Evolutionary conservation across 2,329 filamentous ascomycete species (phyloP), one percentile per base, ranked within the genome.

Genomic region (Tolypocladium ophioglossoides): DNA sequence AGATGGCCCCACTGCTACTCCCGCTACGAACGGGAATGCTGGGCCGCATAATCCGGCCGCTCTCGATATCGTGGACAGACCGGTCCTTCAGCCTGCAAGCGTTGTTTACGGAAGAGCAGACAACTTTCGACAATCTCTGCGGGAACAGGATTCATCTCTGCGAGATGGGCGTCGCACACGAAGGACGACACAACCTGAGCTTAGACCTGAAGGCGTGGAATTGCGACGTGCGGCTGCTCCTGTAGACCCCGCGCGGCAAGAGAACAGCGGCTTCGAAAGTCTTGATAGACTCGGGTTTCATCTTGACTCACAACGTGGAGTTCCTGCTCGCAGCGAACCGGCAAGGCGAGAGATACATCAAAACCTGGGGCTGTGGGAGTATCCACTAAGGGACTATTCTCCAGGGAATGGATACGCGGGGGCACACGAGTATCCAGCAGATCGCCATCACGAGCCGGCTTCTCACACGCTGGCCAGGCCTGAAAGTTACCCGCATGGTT

Each of bases 31-130:
- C 10, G 14, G 10, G 20, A 41, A 34, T 18, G 34, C 20, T 41
- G 11, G 50, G 52, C 37, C 2, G 18, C 27, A 20, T 12, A 4
- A 20, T 8, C 18, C 27, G 10, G 10, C 3, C 4, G 48, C 44
- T 50, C 46, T 40, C 24, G 37, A 24, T 32, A 16, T 22, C 2
- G n/a, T 2, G 4, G 30, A 61, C 24, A 51, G 58, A 39, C 65
- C 65, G 16, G 51, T 48, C 50, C 59, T 68, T 39, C 57, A 59
- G 40, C 63, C 66, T 32, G 63, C 65, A 10, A 63, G 63, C 38
- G 59, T 59, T 49, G 62, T 68, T n/a, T 68, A 68, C 62, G 54
- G 47, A 58, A 67, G 52, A 64, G 67, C 56, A 50, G 48, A 59
- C 44, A 12, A 18, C 22, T 32, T 40, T 24, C 44, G 27, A 41